Base-by-base conservation (phyloP, 805 yeast species). In the Myxozyma udenii region DNA sequence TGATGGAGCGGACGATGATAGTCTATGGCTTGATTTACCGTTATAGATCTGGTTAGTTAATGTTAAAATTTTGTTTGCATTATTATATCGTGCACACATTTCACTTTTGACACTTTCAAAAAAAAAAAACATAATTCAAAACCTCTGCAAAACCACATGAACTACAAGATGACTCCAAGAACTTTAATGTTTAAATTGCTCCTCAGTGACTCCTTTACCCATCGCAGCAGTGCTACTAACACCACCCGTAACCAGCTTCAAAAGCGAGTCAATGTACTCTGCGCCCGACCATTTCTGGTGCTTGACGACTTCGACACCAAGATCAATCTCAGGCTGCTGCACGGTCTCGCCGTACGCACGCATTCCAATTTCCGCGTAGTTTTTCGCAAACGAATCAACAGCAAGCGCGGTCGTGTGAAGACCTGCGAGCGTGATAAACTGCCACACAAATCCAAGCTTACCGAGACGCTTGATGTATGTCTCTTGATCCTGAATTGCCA, bases 271-370 rank as follows among this genome's bases (percentile, higher is more conserved):
- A 66, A 91, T 85, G 75, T 88, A 90, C 73, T 87, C 95, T 26
- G 98, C 98, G 68, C 98, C 98, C 39, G 96, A 88, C 98, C 98
- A 91, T 72, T 90, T 88, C 73, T 91, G 98, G 72, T 91, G 98
- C 78, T 89, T 91, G 59, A 91, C 95, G 53, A 91, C 95, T 71
- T 91, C 98, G 61, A 90, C 96, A 60, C 87, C 90, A 54, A 76
- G 76, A 64, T 84, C 87, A 69, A 90, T 86, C 76, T 91, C 98
- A 55, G 82, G 85, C 57, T 83, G 80, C 75, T 91, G 98, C 55
- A 91, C 84, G 60, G 75, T 75, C 68, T 83, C 84, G 51, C 96
- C 98, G 69, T 91, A 91, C 5, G 97, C 97, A 73, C 84, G 85
- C 98, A 91, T 91, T 62, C 97, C 98, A 62, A 79, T 78, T 69